Evolutionary conservation across 306 rosid genomes (phyloP).

Genomic region (Prunus davidiana): DNA sequence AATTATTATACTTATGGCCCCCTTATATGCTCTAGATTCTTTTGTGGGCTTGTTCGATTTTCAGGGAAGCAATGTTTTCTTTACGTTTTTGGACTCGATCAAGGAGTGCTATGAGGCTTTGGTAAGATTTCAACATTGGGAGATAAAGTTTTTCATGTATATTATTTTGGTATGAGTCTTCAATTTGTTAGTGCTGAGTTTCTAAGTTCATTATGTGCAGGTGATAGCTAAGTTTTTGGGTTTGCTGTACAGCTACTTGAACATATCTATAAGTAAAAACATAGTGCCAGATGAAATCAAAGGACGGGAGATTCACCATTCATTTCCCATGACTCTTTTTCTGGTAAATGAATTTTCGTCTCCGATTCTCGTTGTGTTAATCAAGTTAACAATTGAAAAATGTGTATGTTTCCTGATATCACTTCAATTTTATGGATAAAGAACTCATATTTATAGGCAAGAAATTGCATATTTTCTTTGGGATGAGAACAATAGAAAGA

Average conservation of each 20-base stretch:
- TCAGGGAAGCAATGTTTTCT: slow-evolving; percentile 31
- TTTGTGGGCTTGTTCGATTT: slow-evolving; percentile 30
- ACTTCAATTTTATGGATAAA: neutral
- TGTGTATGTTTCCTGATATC: neutral
- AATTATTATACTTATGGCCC: slow-evolving; percentile 34
- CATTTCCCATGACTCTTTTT: slow-evolving; percentile 34
- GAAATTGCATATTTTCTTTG: neutral
- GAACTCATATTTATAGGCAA: neutral
- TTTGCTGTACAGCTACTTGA: slow-evolving; percentile 35
- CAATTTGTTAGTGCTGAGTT: neutral
- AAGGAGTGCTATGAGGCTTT: slow-evolving; percentile 40
- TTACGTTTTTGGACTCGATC: slow-evolving; percentile 33
- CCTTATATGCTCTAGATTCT: slow-evolving; percentile 29
- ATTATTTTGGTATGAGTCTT: neutral
- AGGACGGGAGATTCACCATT: slow-evolving; percentile 35
- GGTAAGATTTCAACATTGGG: slow-evolving; percentile 15
- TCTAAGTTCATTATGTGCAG: slow-evolving; percentile 13
- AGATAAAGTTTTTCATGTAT: neutral
- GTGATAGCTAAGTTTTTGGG: slow-evolving; percentile 34
- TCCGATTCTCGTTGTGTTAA: neutral
- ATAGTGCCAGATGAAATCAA: slow-evolving; percentile 32
- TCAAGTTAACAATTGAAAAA: neutral
- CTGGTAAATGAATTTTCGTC: slow-evolving; percentile 6
- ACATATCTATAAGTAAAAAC: slow-evolving; percentile 34
- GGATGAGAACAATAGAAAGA: neutral